Evolutionary conservation across 441 rosid species (phyloP), one percentile per base, ranked within the genome.

Genomic region (Aquilaria agallochum): DNA sequence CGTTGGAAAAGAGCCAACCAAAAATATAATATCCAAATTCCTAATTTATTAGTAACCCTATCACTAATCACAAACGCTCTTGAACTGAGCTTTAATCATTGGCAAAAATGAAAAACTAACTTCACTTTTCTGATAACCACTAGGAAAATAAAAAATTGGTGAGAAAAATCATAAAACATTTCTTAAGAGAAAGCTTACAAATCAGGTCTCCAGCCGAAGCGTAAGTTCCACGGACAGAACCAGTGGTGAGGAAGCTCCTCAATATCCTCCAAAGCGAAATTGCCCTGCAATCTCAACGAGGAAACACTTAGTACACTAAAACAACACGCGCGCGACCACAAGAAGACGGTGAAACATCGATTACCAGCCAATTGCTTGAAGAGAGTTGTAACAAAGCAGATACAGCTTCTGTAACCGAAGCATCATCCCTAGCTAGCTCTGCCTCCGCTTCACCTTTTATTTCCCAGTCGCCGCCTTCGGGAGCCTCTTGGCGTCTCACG

Each of bases 321-420:
- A 34, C 11, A 58, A 0, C 27, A 15, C 33, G 7, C 5, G 44
- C 12, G 53, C 11, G 30, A 58, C 27, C 2, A 14, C 2, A 31
- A 48, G 31, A n/a, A 6, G 2, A 27, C 3, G 55, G 45, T 58
- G 20, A 63, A 31, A 60, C 45, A 55, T 57, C n/a, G 50, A 10
- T 50, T 68, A 92, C 97, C 95, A 92, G 60, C 82, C 84, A 48
- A 83, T 40, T 56, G 85, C 79, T 66, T 89, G 96, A 67, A 89
- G 75, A 59, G 85, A 76, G 59, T 92, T 92, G 90, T 89, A 92
- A 61, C 72, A 47, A 56, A 85, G 67, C 70, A 92, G 92, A 76
- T 85, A 89, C 68, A 73, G 75, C 65, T 73, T 83, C 20, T 74
- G 61, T 12, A 70, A 53, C 42, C 55, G 52, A 56, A 74, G 40